Conservation (phyloP, 169 alveolate genomes). For the Babesia bovis region DNA sequence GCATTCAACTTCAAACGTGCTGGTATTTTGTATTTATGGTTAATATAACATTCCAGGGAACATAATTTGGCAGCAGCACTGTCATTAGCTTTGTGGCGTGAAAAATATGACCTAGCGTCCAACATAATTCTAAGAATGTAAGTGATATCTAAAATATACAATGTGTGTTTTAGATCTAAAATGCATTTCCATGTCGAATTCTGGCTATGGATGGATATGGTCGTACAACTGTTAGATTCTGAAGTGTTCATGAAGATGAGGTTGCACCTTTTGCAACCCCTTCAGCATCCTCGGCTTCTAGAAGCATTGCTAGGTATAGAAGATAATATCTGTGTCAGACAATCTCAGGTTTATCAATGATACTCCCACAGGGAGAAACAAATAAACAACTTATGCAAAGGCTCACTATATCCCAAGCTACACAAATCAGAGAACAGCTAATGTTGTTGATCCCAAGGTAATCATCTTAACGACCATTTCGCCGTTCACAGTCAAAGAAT, state of each 20-base stretch:
- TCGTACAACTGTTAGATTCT: constrained; percentile 74
- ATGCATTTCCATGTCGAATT: constrained; percentile 53
- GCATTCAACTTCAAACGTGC: constrained; percentile 64
- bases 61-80: constrained; percentile 68
- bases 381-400: constrained; percentile 58
- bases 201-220: constrained; percentile 65
- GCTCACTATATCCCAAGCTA: constrained; percentile 54
- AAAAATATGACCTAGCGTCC: constrained; percentile 72
- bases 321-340: neutral
- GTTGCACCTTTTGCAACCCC: constrained; percentile 74
- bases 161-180: constrained; percentile 12
- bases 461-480: constrained; percentile 48
- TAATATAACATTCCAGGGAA: neutral
- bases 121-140: constrained; percentile 54
- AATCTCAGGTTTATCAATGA: constrained; percentile 62
- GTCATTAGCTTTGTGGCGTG: constrained; percentile 75
- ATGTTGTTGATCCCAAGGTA: neutral
- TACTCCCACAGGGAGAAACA: constrained; percentile 65
- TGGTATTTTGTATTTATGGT: constrained; percentile 29
- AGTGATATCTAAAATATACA: neutral
- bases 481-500: constrained; percentile 24
- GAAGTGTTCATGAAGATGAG: constrained; percentile 73
- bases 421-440: constrained; percentile 39
- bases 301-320: constrained; percentile 66
- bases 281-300: constrained; percentile 66